Evolutionary conservation across 768 basidiomycete genomes (phyloP), one percentile per base, ranked within the genome.

Genomic region (Collybiopsis luxurians): DNA sequence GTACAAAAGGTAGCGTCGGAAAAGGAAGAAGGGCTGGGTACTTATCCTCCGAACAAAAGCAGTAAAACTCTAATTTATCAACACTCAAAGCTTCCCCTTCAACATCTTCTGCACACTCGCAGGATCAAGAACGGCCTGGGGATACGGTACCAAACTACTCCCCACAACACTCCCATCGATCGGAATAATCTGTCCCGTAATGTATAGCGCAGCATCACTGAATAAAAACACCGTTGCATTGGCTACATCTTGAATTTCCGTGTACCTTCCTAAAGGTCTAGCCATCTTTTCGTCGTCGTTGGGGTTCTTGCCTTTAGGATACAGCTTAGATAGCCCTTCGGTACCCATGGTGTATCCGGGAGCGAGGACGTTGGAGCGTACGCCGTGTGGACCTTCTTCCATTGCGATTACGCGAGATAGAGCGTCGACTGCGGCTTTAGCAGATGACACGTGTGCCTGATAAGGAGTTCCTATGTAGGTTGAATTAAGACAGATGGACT

Each of bases 361-460:
- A 3, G 91, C 80, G 63, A 94, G 85, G 48, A 90, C 84, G 63
- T 93, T 97, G n/a, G 91, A 91, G 46, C 95, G 85, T 21, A 98
- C 85, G 17, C 96, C 96, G 63, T 85, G 82, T 3, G 95, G 96
- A 0, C 95, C 96, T 73, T 96, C 94, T 72, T 98, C 95, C 12
- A 96, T 83, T 1, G 95, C 94, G 24, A 98, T 72, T 2, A 92
- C 94, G 1, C 80, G 78, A 54, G 90, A 92, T 3, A 95, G 76
- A 0, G 95, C 93, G 66, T 99, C 95, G 36, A 98, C 84, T 17
- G 82, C 96, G 0, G 96, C 95, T 71, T 98, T 99, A 23, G 95
- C 95, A 9, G 95, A 92, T 13, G 92, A 92, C 15, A 96, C 93
- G 65, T 98, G 96, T 7, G 84, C 92, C 72, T 98, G 95, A 69